These are phyloP conservation scores for Aspergillus neoniger DNA, from an alignment of 2,329 filamentous ascomycete genomes.

Conservation along the genomic window DNA sequence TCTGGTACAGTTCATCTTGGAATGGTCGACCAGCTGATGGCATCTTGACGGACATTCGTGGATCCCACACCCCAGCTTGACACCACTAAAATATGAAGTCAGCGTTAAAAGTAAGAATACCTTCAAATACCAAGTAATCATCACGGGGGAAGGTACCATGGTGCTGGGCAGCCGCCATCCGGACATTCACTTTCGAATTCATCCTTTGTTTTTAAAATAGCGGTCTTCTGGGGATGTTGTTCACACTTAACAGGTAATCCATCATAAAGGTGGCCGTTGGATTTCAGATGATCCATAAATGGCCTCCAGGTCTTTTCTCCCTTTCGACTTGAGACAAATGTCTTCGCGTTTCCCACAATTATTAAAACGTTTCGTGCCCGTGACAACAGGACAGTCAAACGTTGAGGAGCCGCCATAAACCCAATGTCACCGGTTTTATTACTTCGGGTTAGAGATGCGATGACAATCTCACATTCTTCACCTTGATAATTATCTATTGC, in stretches of 20 bases:
- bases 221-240: conserved; percentile 55
- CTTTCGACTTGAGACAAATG: conserved; percentile 63
- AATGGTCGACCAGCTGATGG: conserved; percentile 63
- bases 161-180: conserved; percentile 68
- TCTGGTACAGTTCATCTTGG: conserved; percentile 51
- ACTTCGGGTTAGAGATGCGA: conserved; percentile 68
- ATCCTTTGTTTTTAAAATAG: conserved; percentile 50
- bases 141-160: conserved; percentile 22
- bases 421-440: conserved; percentile 67
- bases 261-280: conserved; percentile 56
- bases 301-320: conserved; percentile 59
- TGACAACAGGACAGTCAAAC: conserved; percentile 70
- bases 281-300: conserved; percentile 60
- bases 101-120: no score
- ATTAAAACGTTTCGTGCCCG: conserved; percentile 66
- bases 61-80: conserved; percentile 55
- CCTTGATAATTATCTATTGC: conserved; percentile 76
- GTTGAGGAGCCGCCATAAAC: conserved; percentile 66
- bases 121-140: neutral
- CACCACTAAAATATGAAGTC: conserved; percentile 36
- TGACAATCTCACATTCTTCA: conserved; percentile 72
- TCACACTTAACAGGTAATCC: conserved; percentile 64
- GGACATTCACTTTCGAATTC: conserved; percentile 66
- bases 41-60: conserved; percentile 64
- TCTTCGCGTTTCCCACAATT: conserved; percentile 69